phyloP scores from a whole-genome alignment of 805 yeast genomes.

The Clavispora vitiphila region DNA sequence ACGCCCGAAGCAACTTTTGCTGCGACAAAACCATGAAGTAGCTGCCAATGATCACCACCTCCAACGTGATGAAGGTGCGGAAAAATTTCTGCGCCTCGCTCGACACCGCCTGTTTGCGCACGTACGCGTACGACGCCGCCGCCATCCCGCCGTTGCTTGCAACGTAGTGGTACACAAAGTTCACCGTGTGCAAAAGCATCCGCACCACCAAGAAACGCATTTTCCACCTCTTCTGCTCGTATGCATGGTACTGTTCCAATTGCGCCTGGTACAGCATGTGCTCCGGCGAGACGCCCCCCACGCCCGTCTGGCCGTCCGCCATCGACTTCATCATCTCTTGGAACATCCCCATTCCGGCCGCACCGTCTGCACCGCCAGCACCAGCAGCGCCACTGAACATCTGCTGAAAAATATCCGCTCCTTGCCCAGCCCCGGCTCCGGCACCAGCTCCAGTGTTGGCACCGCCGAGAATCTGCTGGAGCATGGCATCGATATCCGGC shows the following conservation, averaged over 20 bases:
- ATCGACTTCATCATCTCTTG: slow-evolving; percentile 32
- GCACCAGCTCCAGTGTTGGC: not conserved
- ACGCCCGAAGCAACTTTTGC: slow-evolving; percentile 18
- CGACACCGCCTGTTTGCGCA: slow-evolving; percentile 18
- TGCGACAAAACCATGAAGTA: slow-evolving; percentile 27
- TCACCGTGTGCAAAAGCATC: slow-evolving; percentile 19
- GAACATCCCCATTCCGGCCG: slow-evolving; percentile 19
- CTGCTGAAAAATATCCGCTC: slow-evolving; percentile 2
- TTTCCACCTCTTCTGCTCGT: slow-evolving; percentile 30
- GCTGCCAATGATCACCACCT: slow-evolving; percentile 28
- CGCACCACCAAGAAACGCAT: slow-evolving; percentile 30
- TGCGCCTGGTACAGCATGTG: slow-evolving; percentile 26
- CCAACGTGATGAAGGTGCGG: slow-evolving; percentile 25
- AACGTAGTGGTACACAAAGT: slow-evolving; percentile 32
- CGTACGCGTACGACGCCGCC: slow-evolving; percentile 21
- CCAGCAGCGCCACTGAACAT: slow-evolving; percentile 2
- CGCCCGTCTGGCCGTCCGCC: slow-evolving; percentile 6
- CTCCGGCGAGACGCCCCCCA: slow-evolving; percentile 3
- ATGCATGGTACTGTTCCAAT: slow-evolving; percentile 24
- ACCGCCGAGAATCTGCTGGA: slow-evolving; percentile 13
- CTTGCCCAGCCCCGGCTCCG: too few species aligned
- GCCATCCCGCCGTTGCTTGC: slow-evolving; percentile 17
- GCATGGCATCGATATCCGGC: slow-evolving; percentile 30
- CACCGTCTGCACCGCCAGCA: slow-evolving; percentile 5
- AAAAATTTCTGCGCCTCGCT: slow-evolving; percentile 19